Base-by-base conservation (phyloP, 305 asterid genomes). In the Euphrasia arctica region DNA sequence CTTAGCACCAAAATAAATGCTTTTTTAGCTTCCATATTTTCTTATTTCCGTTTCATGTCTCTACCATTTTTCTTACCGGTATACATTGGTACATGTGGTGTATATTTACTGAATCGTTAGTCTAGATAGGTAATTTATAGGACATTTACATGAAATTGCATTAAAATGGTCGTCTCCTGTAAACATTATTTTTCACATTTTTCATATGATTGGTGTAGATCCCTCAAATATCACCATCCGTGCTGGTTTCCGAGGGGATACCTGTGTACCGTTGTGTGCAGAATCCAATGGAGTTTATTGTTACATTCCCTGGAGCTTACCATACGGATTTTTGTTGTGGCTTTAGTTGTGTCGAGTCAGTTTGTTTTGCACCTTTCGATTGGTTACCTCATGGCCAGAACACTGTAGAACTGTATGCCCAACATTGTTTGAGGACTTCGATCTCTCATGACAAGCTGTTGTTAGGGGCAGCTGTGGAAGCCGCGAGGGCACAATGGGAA, bases 231-330 rank as follows among this genome's bases (percentile, higher is more conserved):
- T 78, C 96, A 32, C 95, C 96, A 61, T 82, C 89, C 62, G 54
- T 75, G 67, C 81, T 86, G 62, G 70, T 55, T 45, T 72, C 90
- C 2, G 84, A 84, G 79, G 96, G 94, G 25, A 80, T 88, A 69
- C 95, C 97, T 39, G 90, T 90, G 58, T 92, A 77, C 66, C 91
- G 91, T 25, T 92, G 97, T 55, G 75, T 85, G 72, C 99, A 86
- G 71, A 73, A 81, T 60, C 85, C 85, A 2, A 57, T 58, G 61
- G 96, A 88, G 72, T 93, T 86, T 73, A 73, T 90, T 32, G 74
- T 90, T 69, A 70, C 71, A 62, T 84, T 82, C 60, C 96, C 97
- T 10, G 90, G 90, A 68, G 96, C 87, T 57, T 90, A 81, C 78
- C 87, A 83, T 75, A 73, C 89, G 43, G 83, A 75, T 68, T 76